Percentiles rank a stretch among this genome's conserved stretches.
Conservation (phyloP, 176 grass and related monocot genomes). For the Eragrostis curvula region DNA sequence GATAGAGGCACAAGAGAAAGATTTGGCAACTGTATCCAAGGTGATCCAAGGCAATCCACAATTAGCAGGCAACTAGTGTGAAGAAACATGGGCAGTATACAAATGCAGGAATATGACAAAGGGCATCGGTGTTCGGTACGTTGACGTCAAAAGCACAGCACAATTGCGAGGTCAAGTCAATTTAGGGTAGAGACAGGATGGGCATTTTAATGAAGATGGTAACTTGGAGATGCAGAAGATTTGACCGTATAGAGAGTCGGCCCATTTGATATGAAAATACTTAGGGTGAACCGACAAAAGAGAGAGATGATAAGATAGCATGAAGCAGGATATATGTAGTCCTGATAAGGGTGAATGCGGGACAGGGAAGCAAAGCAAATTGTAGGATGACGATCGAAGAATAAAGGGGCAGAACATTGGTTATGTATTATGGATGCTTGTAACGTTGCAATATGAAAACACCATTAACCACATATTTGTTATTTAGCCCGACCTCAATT, state of each 20-base stretch:
- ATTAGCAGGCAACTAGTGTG: not conserved
- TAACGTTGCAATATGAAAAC: not conserved
- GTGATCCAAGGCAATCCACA: not conserved
- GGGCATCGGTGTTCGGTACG: not conserved
- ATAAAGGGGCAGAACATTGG: not conserved
- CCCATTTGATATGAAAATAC: not conserved
- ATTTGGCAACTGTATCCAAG: not conserved
- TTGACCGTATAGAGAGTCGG: not conserved
- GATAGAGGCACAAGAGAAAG: not conserved
- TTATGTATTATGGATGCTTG: not conserved
- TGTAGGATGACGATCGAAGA: not conserved
- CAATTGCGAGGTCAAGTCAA: not conserved
- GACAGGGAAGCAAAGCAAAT: not conserved
- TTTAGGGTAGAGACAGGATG: not conserved
- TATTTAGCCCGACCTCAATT: slow-evolving; percentile 20
- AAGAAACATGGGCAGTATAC: slow-evolving; percentile 28
- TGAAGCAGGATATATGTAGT: not conserved
- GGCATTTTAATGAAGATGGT: not conserved
- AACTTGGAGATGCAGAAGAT: slow-evolving; percentile 15
- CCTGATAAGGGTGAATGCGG: not conserved
- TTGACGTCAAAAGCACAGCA: not conserved
- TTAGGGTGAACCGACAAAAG: not conserved
- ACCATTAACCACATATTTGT: slow-evolving; percentile 15
- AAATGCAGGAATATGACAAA: not conserved
- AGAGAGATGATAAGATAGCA: not conserved